A percentile compares a stretch with the other conserved stretches of the same genome.
These are phyloP conservation scores for Byssoonygena ceratinophila DNA, from an alignment of 2,329 filamentous ascomycete genomes.

Conservation along the genomic window DNA sequence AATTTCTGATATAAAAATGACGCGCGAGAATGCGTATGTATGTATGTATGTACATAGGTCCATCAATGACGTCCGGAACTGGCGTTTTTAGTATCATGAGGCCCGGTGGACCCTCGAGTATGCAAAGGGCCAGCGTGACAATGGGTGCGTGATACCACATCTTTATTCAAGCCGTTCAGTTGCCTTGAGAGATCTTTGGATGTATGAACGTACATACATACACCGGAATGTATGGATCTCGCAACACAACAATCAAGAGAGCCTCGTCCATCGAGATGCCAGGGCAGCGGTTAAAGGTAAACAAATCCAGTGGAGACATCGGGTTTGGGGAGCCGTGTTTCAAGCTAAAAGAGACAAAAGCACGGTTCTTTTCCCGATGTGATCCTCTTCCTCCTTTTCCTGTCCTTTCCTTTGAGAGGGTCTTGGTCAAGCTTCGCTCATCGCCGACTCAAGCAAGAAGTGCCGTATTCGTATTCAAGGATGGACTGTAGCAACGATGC, in stretches of 20 bases:
- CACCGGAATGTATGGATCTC: background rate
- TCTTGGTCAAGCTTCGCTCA: background rate
- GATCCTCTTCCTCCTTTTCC: background rate
- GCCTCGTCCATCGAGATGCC: background rate
- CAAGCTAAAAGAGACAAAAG: background rate
- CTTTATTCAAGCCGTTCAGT: background rate
- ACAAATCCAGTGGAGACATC: background rate
- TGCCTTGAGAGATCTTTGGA: background rate
- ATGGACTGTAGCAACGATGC: background rate
- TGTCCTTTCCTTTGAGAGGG: background rate
- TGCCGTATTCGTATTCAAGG: slow-evolving; percentile 10
- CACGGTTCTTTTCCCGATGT: too few species aligned
- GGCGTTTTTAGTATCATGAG: background rate
- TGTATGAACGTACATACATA: too few species aligned
- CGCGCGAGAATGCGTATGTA: too few species aligned
- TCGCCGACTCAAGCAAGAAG: background rate
- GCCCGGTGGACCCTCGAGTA: background rate
- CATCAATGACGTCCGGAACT: background rate
- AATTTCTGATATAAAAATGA: too few species aligned
- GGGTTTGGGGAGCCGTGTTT: background rate
- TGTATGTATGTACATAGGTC: too few species aligned
- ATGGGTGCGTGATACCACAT: background rate
- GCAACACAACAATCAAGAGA: too few species aligned
- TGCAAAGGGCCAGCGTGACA: background rate
- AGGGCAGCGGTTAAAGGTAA: background rate